These are phyloP conservation scores for Singerocomus inundabilis DNA, from an alignment of 1,284 basidiomycete species.

Conservation along the genomic window DNA sequence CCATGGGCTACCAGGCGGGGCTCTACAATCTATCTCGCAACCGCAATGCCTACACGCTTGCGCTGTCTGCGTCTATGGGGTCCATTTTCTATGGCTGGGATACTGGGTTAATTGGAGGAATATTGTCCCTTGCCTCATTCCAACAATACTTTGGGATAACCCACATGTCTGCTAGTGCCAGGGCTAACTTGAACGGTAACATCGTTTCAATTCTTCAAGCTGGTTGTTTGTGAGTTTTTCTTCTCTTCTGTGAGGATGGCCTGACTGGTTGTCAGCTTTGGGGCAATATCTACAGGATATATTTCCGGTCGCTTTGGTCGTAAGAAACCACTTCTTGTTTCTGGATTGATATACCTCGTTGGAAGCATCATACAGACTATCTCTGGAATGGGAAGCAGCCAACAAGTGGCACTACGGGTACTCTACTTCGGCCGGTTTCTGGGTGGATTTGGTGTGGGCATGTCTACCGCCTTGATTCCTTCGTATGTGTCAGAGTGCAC, in stretches of 20 bases:
- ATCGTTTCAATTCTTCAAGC: constrained; percentile 59
- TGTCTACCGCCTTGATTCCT: constrained; percentile 55
- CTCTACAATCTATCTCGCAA: constrained; percentile 33
- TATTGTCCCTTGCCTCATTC: constrained; percentile 46
- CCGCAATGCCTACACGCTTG: constrained; percentile 46
- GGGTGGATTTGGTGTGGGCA: constrained; percentile 48
- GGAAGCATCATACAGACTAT: constrained; percentile 54
- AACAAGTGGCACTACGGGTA: constrained; percentile 38
- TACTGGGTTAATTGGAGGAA: constrained; percentile 49
- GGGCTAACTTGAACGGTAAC: constrained; percentile 48
- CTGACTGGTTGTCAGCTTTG: constrained; percentile 37
- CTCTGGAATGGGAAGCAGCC: constrained; percentile 42
- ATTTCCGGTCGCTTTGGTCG: constrained; percentile 45
- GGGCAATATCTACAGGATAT: constrained; percentile 43
- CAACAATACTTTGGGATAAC: constrained; percentile 46
- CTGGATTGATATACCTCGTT: constrained; percentile 54
- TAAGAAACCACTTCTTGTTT: constrained; percentile 46
- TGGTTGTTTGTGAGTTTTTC: constrained; percentile 52
- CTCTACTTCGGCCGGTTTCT: constrained; percentile 51
- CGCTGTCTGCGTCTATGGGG: constrained; percentile 46
- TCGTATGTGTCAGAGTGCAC: constrained; percentile 59
- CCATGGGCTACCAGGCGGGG: constrained; percentile 28
- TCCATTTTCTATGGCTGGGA: constrained; percentile 42
- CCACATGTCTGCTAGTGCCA: constrained; percentile 34
- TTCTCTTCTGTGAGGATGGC: not conserved